Conservation (phyloP, 2,329 filamentous ascomycete species). For the Epichloe uncinata region DNA sequence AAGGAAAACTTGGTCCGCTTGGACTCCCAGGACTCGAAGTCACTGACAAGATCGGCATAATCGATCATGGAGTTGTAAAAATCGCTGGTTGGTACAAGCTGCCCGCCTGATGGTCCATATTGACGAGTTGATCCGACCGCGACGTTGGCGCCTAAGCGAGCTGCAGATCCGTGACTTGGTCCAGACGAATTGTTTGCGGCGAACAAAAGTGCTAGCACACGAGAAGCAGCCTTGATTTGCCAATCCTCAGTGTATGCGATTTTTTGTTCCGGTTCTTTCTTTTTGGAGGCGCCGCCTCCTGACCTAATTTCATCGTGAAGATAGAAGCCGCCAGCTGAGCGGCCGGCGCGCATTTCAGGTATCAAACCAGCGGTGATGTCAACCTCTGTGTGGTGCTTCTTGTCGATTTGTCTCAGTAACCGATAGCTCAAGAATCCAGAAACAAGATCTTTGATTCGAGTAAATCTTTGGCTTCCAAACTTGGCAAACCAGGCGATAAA, state of each 20-base stretch:
- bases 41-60: slow-evolving; percentile 68
- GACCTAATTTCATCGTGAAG: slow-evolving; percentile 64
- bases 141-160: slow-evolving; percentile 7
- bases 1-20: slow-evolving; percentile 66
- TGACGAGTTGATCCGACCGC: slow-evolving; percentile 10
- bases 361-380: slow-evolving; percentile 56
- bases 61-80: slow-evolving; percentile 85
- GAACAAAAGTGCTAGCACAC: slow-evolving; percentile 70
- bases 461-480: slow-evolving; percentile 53
- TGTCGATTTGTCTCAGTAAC: slow-evolving; percentile 56
- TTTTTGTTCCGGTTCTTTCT: slow-evolving; percentile 40
- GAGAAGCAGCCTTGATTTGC: slow-evolving; percentile 72
- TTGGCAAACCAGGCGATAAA: slow-evolving; percentile 68
- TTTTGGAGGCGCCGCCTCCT: slow-evolving; percentile 32
- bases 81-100: slow-evolving; percentile 64
- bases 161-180: slow-evolving; percentile 21
- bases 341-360: slow-evolving; percentile 56
- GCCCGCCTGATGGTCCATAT: slow-evolving; percentile 33
- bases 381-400: slow-evolving; percentile 43
- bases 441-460: slow-evolving; percentile 61
- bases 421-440: slow-evolving; percentile 72
- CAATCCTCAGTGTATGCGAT: slow-evolving; percentile 69
- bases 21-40: slow-evolving; percentile 81
- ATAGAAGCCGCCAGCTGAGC: slow-evolving; percentile 44
- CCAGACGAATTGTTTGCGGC: slow-evolving; percentile 55